Percentiles rank a stretch among this genome's conserved stretches.
phyloP scores from a whole-genome alignment of 805 yeast species.

The Spathaspora arborariae region DNA sequence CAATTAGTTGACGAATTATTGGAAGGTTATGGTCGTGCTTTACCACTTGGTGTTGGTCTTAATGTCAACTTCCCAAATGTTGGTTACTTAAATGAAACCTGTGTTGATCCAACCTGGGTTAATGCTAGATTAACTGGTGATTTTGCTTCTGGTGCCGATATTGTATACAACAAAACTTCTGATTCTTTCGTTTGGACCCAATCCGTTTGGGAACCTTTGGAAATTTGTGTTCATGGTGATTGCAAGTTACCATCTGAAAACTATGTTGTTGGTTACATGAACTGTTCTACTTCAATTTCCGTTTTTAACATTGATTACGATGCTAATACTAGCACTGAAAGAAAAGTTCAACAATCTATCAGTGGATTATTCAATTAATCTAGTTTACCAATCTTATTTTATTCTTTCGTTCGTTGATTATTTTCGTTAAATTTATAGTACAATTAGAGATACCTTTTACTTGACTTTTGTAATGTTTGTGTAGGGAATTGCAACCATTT shows the following conservation, averaged over 20 bases:
- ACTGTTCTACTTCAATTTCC: conserved; percentile 43
- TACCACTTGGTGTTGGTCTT: conserved; percentile 44
- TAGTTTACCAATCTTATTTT: no score
- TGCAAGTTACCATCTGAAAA: conserved; percentile 42
- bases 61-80: conserved; percentile 49
- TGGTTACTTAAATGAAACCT: conserved; percentile 36
- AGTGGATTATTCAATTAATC: no score
- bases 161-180: conserved; percentile 38
- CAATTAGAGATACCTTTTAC: no score
- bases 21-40: conserved; percentile 31
- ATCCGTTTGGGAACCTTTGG: conserved; percentile 16
- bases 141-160: conserved; percentile 25
- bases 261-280: conserved; percentile 22
- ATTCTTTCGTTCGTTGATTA: no score
- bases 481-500: no score
- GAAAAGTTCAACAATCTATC: neutral
- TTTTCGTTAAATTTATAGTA: no score
- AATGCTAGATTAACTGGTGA: conserved; percentile 46
- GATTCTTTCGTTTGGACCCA: conserved; percentile 20
- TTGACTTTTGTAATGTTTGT: no score
- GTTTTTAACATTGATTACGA: conserved; percentile 48
- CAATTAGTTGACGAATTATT: conserved; percentile 38
- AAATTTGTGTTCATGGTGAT: conserved; percentile 39
- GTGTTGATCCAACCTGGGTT: conserved; percentile 41
- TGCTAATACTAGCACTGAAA: conserved; percentile 26